Percentiles rank a stretch among this genome's conserved stretches.
phyloP scores from a whole-genome alignment of 2,329 filamentous ascomycete genomes.

The Triangularia setosa region DNA sequence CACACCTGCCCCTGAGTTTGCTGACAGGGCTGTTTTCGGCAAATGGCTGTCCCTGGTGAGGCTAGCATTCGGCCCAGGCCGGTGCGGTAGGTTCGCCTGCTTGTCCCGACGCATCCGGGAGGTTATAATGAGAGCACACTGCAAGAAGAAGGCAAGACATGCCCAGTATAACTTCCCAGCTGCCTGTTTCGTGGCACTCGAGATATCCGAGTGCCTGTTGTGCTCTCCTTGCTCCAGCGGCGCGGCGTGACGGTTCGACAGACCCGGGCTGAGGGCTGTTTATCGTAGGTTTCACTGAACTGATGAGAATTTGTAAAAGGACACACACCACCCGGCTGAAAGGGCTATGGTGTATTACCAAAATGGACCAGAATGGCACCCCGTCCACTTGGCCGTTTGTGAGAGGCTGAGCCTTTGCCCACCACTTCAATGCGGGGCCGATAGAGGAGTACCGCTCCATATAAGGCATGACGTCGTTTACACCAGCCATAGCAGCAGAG shows the following conservation, averaged over 20 bases:
- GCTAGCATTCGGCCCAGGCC: constrained; percentile 19
- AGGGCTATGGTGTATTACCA: constrained; percentile 18
- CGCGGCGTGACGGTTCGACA: not conserved
- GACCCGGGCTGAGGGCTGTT: not conserved
- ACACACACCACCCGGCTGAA: constrained; percentile 8
- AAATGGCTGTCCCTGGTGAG: constrained; percentile 10
- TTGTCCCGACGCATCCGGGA: constrained; percentile 3
- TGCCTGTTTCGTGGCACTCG: not conserved
- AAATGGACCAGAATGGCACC: constrained; percentile 9
- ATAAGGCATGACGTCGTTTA: not conserved
- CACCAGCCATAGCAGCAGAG: not conserved
- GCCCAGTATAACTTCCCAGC: not conserved
- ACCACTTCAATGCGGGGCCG: constrained; percentile 8
- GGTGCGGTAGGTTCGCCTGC: constrained; percentile 6
- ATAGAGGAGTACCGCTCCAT: constrained; percentile 4
- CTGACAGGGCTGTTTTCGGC: constrained; percentile 11
- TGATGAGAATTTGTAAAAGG: not conserved
- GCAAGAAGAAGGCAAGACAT: not conserved
- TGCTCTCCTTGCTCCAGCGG: not conserved
- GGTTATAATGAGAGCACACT: not conserved
- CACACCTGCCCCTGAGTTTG: constrained; percentile 7
- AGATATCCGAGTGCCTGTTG: not conserved
- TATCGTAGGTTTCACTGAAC: not conserved
- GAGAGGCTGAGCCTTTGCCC: constrained; percentile 25
- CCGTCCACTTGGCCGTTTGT: constrained; percentile 31